Evolutionary conservation across 805 yeast species (phyloP).

Genomic region (Candida verbasci): DNA sequence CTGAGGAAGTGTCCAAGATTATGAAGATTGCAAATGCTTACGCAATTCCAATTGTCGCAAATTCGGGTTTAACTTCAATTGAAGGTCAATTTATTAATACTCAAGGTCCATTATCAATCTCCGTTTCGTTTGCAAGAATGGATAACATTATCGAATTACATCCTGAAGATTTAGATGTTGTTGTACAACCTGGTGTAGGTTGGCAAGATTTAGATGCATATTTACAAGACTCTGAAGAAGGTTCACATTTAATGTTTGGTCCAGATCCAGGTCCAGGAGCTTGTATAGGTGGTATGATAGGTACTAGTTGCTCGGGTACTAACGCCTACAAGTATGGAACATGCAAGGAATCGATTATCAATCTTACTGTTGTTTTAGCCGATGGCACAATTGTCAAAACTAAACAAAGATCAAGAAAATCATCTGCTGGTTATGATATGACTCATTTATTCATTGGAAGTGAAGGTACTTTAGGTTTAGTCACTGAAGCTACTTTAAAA

Average conservation of each 20-base stretch:
- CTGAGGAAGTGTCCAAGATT: slow-evolving; percentile 62
- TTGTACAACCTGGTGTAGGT: slow-evolving; percentile 78
- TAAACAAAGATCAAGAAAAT: slow-evolving; percentile 69
- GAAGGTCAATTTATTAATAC: slow-evolving; percentile 81
- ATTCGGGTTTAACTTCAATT: slow-evolving; percentile 73
- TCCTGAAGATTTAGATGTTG: slow-evolving; percentile 68
- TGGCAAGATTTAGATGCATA: slow-evolving; percentile 74
- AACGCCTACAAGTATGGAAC: slow-evolving; percentile 80
- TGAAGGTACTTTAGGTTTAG: slow-evolving; percentile 76
- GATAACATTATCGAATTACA: slow-evolving; percentile 54
- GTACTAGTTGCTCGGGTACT: slow-evolving; percentile 77
- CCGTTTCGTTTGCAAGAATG: slow-evolving; percentile 62
- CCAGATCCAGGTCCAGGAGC: slow-evolving; percentile 95
- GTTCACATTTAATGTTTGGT: slow-evolving; percentile 56
- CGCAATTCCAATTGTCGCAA: slow-evolving; percentile 68
- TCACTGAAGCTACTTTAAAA: slow-evolving; percentile 66
- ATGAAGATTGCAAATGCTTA: slow-evolving; percentile 60
- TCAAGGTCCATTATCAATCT: slow-evolving; percentile 55
- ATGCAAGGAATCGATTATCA: slow-evolving; percentile 78
- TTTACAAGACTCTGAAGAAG: slow-evolving; percentile 45
- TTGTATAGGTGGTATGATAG: slow-evolving; percentile 79
- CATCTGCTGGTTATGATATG: slow-evolving; percentile 78
- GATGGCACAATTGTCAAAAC: slow-evolving; percentile 82
- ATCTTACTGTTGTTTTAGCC: slow-evolving; percentile 74
- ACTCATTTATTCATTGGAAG: slow-evolving; percentile 76